Conservation (phyloP, 805 yeast species). For the Kuraishia cidri region DNA sequence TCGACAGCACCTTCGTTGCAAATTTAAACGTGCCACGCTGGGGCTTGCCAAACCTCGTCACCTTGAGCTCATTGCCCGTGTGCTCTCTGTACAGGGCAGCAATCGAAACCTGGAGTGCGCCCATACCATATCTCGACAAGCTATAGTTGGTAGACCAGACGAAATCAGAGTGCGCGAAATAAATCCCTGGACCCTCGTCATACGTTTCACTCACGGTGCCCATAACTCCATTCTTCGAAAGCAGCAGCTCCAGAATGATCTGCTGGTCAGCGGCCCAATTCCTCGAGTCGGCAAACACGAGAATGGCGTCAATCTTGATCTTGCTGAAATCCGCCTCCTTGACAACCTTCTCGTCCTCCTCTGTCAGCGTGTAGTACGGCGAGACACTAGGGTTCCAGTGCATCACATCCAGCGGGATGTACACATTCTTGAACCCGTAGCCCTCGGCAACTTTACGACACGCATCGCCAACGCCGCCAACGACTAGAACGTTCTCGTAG, state of each 20-base stretch:
- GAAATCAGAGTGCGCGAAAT: constrained; percentile 87
- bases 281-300: constrained; percentile 87
- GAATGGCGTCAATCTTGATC: constrained; percentile 65
- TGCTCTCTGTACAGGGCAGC: constrained; percentile 80
- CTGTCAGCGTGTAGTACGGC: constrained; percentile 74
- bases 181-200: constrained; percentile 74
- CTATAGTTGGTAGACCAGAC: constrained; percentile 89
- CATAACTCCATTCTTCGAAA: constrained; percentile 74
- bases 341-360: constrained; percentile 53
- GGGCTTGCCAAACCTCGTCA: constrained; percentile 84
- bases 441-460: constrained; percentile 77
- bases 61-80: constrained; percentile 74
- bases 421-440: constrained; percentile 79
- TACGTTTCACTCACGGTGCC: constrained; percentile 67
- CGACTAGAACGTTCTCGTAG: constrained; percentile 70
- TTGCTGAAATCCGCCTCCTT: constrained; percentile 58
- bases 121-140: constrained; percentile 86
- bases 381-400: constrained; percentile 82
- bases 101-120: constrained; percentile 83
- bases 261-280: constrained; percentile 94
- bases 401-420: constrained; percentile 74
- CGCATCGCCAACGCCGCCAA: constrained; percentile 82
- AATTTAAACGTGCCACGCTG: constrained; percentile 80
- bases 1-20: constrained; percentile 67
- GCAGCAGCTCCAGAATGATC: constrained; percentile 71